Evolutionary conservation across 768 basidiomycete genomes (phyloP).

Genomic region (Lentinus brumalis): DNA sequence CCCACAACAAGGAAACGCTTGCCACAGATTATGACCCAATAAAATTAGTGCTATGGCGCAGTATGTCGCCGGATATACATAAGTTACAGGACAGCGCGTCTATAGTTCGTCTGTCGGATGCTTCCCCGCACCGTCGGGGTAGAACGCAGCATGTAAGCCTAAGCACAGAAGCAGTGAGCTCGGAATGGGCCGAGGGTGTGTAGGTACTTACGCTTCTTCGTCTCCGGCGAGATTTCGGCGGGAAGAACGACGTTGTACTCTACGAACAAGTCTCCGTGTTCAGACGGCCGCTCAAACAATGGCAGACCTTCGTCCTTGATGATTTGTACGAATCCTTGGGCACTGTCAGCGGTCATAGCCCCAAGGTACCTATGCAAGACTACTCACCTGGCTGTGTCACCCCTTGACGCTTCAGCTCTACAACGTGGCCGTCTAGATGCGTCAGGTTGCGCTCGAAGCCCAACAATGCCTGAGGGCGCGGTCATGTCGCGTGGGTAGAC

Average conservation of each 20-base stretch:
- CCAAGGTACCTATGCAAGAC: neutral
- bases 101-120: constrained; percentile 45
- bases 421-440: constrained; percentile 85
- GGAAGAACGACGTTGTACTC: constrained; percentile 95
- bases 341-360: neutral
- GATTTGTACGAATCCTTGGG: constrained; percentile 79
- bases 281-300: constrained; percentile 49
- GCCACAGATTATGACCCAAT: constrained; percentile 9
- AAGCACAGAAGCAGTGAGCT: neutral
- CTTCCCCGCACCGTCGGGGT: constrained; percentile 31
- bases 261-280: constrained; percentile 82
- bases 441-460: constrained; percentile 94
- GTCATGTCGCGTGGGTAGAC: constrained; percentile 2
- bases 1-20: neutral
- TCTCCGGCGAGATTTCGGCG: constrained; percentile 62
- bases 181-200: neutral
- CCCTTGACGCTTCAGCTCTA: constrained; percentile 68
- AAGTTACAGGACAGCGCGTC: constrained; percentile 13
- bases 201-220: constrained; percentile 71
- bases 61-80: constrained; percentile 1
- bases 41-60: constrained; percentile 11
- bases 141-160: constrained; percentile 63
- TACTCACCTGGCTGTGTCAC: constrained; percentile 89
- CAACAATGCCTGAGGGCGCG: constrained; percentile 73
- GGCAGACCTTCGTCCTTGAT: constrained; percentile 93